Evolutionary conservation across 2,329 filamentous ascomycete species (phyloP), one percentile per base, ranked within the genome.

Genomic region (Apiospora pterosperma): DNA sequence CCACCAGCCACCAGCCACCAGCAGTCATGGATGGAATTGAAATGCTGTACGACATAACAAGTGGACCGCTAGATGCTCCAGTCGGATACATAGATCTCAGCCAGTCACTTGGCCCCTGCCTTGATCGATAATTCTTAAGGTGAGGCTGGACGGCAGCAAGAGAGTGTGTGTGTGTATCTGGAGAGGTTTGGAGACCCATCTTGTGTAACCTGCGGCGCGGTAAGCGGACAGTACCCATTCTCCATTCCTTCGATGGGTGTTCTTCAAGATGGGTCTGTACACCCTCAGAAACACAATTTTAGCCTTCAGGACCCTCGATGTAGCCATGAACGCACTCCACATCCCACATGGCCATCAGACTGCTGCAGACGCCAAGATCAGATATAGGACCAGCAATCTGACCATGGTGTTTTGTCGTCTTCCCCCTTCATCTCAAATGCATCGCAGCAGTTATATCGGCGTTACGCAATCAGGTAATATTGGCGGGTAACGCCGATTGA

Each of bases 11-110:
- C 48, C 48, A 34, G 48, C 48, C 48, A 34, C 25, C 25, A 31
- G 39, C 41, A 42, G 25, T 31, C 48, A 28, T 31, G 48, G 25
- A 55, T 52, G 44, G 44, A 16, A 7, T 31, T 34, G 48, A 11
- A 34, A 19, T 62, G 60, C 60, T 62, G 60, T 62, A 36, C 60
- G 60, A 62, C 60, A 48, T 48, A 62, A 42, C 60, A 42, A 62
- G 60, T 62, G 60, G 60, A 62, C 38, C 60, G 48, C 16, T 12
- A 14, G 19, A 23, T 11, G 60, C 38, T 62, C 60, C 60, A 42
- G 39, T 36, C 60, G 36, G 58, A 11, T 39, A 60, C 60, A 62
- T 19, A 41, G 59, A 61, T 61, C 36, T 61, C 39, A 55, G 36
- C 19, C 52, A 41, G 19, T 55, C 28, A 16, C 48, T n/a, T 55